Evolutionary conservation across 352 stramenopile species (phyloP).

Genomic region (Phytopythium boreale): DNA sequence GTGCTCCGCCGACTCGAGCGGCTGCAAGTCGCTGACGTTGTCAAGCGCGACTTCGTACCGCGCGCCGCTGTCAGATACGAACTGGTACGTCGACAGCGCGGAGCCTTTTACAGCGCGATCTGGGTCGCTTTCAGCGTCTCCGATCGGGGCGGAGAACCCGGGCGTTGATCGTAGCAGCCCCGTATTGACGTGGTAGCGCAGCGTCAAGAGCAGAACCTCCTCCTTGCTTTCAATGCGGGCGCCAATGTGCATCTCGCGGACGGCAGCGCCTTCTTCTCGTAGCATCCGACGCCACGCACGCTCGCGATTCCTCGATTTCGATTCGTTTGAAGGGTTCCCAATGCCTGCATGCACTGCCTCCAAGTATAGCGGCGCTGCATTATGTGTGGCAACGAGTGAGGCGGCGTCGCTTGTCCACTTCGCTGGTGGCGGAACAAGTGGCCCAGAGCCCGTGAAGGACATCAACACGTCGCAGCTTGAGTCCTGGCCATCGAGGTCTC

Average conservation of each 20-base stretch:
- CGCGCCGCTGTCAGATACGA: conserved; percentile 23
- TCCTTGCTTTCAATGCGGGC: conserved; percentile 26
- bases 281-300: conserved; percentile 34
- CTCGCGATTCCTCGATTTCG: conserved; percentile 1
- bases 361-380: neutral
- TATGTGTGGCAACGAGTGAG: neutral
- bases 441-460: neutral
- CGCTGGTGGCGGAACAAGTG: conserved; percentile 9
- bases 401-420: conserved; percentile 1
- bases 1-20: conserved; percentile 32
- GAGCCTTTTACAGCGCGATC: conserved; percentile 30
- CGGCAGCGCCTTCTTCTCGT: conserved; percentile 32
- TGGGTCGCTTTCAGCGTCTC: conserved; percentile 29
- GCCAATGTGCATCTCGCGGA: conserved; percentile 59
- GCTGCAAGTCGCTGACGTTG: conserved; percentile 54
- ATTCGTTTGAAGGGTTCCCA: neutral
- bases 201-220: conserved; percentile 40
- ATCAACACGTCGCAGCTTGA: conserved; percentile 7
- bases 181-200: conserved; percentile 46
- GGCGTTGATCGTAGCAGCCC: conserved; percentile 54
- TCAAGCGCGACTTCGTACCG: conserved; percentile 61
- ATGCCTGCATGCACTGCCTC: too few relatives aligned
- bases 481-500: neutral
- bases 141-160: conserved; percentile 44
- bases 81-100: conserved; percentile 45